Evolutionary conservation across 805 yeast species (phyloP), one percentile per base, ranked within the genome.

Genomic region (Kodamaea hsintzibuensis): DNA sequence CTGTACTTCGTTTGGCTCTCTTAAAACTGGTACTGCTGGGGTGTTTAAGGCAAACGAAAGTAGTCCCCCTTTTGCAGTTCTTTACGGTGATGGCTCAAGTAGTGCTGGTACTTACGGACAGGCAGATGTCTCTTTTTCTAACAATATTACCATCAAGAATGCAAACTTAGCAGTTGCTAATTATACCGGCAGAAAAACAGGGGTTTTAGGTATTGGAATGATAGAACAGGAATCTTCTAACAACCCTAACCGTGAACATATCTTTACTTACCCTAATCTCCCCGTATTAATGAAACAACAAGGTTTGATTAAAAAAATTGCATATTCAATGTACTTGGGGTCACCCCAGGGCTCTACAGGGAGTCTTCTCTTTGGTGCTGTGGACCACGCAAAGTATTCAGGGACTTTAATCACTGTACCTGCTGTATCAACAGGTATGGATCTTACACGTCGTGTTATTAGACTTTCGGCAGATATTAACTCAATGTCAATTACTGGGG

Each of bases 361-460:
- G 4, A 68, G 76, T n/a, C 72, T 88, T 18, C 66, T 88, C 47
- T 88, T 88, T 72, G 93, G 95, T 48, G 95, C 86, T 27, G 78
- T 84, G 25, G 93, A 88, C 62, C 81, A 79, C 55, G 77, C 81
- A 39, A 86, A 86, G 67, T 85, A 82, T 65, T 52, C 69, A 0
- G 91, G 91, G 16, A 63, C 60, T 2, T 62, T 78, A 56, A 59
- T 56, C 19, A 61, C 72, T 1, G 33, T 50, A 17, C 46, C 46
- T 13, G 35, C 40, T 40, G 72, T 82, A 53, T 82, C 83, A 6
- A 25, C 46, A 9, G 12, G 12, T 8, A 8, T 16, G 12, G 47
- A 30, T 18, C 6, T 7, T 4, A 16, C 8, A 12, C 3, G 12
- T 30, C 13, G 35, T 30, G 35, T 30, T 10, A 8, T 30, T 30